phyloP scores from a whole-genome alignment of 2,329 filamentous ascomycete genomes.

The Colletotrichum theobromicola region DNA sequence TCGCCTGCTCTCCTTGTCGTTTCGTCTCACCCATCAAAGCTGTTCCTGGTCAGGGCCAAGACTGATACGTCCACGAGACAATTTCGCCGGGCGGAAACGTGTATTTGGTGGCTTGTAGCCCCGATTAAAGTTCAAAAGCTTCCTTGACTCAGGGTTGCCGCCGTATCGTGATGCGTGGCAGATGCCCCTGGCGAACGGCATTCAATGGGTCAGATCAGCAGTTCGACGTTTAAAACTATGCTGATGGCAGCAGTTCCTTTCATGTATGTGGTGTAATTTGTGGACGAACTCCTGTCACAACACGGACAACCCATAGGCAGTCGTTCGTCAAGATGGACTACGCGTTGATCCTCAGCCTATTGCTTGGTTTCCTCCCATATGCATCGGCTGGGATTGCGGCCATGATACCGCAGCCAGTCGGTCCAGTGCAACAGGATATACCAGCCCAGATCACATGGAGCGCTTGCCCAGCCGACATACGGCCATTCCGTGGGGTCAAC shows the following conservation, averaged over 20 bases:
- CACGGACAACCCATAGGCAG: neutral
- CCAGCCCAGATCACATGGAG: neutral
- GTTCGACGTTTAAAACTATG: neutral
- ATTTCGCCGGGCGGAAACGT: neutral
- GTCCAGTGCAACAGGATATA: neutral
- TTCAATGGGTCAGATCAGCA: neutral
- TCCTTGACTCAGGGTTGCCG: neutral
- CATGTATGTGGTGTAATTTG: accelerated
- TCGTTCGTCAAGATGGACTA: neutral
- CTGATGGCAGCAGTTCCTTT: neutral
- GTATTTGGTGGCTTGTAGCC: neutral
- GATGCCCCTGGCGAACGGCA: neutral
- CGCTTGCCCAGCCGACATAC: neutral
- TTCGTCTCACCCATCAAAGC: neutral
- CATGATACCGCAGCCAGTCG: neutral
- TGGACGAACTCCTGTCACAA: neutral
- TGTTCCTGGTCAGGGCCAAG: neutral
- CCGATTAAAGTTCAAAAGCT: neutral
- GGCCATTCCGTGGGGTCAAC: neutral
- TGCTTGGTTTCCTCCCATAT: neutral
- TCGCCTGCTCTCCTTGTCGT: neutral
- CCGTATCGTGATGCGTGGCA: neutral
- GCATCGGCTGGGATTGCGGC: neutral
- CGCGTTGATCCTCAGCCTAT: neutral
- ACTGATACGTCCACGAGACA: neutral